Percentiles rank a stretch among this genome's conserved stretches.
Evolutionary conservation across 306 rosid genomes (phyloP).

Genomic region (Corylus heterophylla): DNA sequence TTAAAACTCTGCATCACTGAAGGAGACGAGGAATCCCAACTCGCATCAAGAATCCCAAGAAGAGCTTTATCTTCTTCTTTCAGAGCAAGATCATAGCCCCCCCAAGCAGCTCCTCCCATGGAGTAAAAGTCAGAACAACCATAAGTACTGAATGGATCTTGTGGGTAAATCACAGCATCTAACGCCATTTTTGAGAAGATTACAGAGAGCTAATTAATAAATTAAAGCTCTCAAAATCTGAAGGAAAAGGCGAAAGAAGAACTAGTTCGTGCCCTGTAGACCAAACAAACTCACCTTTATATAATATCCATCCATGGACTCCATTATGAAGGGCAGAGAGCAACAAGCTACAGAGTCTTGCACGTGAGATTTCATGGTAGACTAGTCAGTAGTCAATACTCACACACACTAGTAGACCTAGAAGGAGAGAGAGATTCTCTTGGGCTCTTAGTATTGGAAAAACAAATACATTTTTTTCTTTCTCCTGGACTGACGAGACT

Average conservation of each 20-base stretch:
- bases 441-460: conserved; percentile 1
- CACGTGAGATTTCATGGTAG: conserved; percentile 64
- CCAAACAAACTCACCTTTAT: conserved; percentile 58
- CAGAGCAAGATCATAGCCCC: conserved; percentile 26
- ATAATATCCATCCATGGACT: conserved; percentile 29
- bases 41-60: conserved; percentile 22
- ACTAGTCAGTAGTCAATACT: conserved; percentile 39
- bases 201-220: not conserved
- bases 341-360: conserved; percentile 46
- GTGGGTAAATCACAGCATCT: conserved; percentile 50
- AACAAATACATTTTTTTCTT: not conserved
- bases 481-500: not conserved
- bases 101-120: conserved; percentile 6
- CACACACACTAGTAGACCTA: conserved; percentile 1
- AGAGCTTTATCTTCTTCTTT: conserved; percentile 34
- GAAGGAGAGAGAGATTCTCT: conserved; percentile 40
- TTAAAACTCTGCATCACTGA: conserved; percentile 24
- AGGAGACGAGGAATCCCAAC: conserved; percentile 33
- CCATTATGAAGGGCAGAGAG: conserved; percentile 23
- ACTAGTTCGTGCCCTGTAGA: conserved; percentile 22
- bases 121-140: conserved; percentile 39
- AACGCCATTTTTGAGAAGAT: conserved; percentile 36
- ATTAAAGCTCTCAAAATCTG: conserved; percentile 2
- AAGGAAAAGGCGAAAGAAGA: conserved; percentile 4
- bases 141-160: conserved; percentile 32